Conservation (phyloP, 2,329 filamentous ascomycete genomes). For the Pseudogymnoascus sp. region DNA sequence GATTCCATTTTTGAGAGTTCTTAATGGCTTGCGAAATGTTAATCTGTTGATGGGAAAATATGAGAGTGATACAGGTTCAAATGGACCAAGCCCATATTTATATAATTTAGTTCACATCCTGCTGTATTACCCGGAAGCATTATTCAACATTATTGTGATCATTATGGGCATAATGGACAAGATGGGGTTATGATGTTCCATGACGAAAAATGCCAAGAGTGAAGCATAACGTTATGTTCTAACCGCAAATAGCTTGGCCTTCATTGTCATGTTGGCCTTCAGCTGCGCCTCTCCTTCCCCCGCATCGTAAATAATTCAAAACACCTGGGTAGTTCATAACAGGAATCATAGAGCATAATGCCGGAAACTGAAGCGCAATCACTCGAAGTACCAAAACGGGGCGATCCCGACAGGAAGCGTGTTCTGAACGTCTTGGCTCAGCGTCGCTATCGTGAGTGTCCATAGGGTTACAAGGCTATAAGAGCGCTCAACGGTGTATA, state of each 20-base stretch:
- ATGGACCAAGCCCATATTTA: neutral
- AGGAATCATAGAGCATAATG: slow-evolving; percentile 12
- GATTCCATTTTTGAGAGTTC: neutral
- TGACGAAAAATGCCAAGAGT: neutral
- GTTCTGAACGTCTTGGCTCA: slow-evolving; percentile 14
- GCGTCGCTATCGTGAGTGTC: slow-evolving; percentile 13
- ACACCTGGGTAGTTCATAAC: neutral
- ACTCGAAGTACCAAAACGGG: neutral
- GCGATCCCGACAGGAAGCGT: slow-evolving; percentile 13
- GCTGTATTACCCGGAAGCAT: neutral
- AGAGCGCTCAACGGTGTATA: neutral
- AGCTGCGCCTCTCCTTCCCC: neutral
- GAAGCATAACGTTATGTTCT: slow-evolving; percentile 9
- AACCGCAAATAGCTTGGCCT: slow-evolving; percentile 1
- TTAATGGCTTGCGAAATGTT: neutral
- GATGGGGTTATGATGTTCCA: slow-evolving; percentile 4
- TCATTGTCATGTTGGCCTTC: neutral
- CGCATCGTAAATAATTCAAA: neutral
- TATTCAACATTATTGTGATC: neutral
- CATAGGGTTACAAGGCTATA: neutral
- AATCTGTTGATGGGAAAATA: neutral
- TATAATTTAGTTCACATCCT: neutral
- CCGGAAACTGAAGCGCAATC: slow-evolving; percentile 8
- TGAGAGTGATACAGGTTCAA: neutral
- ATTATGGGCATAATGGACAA: neutral